These are phyloP conservation scores for Pythium rishiriense DNA, from an alignment of 352 stramenopile species.

Conservation along the genomic window DNA sequence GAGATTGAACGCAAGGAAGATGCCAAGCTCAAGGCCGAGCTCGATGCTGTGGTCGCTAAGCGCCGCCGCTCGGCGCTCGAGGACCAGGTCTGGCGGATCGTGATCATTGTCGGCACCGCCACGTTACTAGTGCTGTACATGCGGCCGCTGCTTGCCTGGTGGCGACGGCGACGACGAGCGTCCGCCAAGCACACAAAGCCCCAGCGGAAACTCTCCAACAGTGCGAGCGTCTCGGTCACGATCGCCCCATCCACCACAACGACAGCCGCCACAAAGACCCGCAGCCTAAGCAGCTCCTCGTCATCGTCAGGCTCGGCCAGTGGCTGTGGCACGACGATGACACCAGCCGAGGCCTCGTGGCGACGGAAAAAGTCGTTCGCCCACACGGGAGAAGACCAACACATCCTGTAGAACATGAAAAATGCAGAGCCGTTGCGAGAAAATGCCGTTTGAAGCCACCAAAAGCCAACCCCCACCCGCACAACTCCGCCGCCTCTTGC, in stretches of 20 bases:
- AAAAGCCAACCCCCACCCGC: too few species aligned
- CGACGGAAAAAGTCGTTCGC: constrained; percentile 32
- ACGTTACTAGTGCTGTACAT: constrained; percentile 16
- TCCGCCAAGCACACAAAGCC: background rate
- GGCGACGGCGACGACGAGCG: background rate
- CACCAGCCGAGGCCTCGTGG: constrained; percentile 21
- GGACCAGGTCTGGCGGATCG: constrained; percentile 20
- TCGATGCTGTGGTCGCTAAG: constrained; percentile 15
- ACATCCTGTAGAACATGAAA: constrained; percentile 21
- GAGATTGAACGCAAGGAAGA: constrained; percentile 49
- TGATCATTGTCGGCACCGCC: constrained; percentile 7
- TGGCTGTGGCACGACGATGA: background rate
- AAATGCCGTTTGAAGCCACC: background rate
- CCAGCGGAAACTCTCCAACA: constrained; percentile 1
- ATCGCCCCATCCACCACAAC: background rate
- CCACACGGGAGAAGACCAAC: constrained; percentile 24
- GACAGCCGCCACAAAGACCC: background rate
- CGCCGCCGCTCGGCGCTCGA: constrained; percentile 9
- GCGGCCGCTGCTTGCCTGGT: constrained; percentile 12
- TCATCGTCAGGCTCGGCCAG: background rate
- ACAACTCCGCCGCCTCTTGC: too few species aligned
- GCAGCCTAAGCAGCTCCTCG: constrained; percentile 9
- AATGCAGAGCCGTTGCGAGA: background rate
- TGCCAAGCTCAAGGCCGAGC: constrained; percentile 25
- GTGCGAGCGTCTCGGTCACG: constrained; percentile 9